Evolutionary conservation across 306 rosid species (phyloP), one percentile per base, ranked within the genome.

Genomic region (Medicago ruthenica): DNA sequence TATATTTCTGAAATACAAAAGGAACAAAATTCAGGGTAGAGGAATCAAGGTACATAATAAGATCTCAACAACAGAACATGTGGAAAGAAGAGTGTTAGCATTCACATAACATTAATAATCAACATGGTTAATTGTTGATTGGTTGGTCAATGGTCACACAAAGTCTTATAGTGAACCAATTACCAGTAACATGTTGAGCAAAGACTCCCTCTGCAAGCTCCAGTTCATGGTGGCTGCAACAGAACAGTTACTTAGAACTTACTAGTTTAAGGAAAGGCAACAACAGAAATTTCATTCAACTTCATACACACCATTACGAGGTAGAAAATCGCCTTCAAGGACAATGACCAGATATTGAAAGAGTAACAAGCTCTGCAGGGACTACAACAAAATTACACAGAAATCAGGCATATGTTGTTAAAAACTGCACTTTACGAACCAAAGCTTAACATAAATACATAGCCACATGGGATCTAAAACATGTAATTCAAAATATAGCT

Each of bases 161-260:
- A 73, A 51, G 11, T 76, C 55, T 51, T 76, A 67, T 66, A 66
- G 57, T 42, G 54, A 60, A 68, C 76, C 57, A 87, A 9, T 71
- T 90, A 94, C 96, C 96, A 94, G 85, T 78, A 90, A 76, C 83
- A 78, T 60, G 81, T 88, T 88, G 69, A 94, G 90, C 75, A 87
- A 87, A 54, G 97, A 94, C 73, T 94, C 97, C 87, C 90, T 88
- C 79, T 91, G 87, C 67, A 82, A 69, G 77, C 63, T 83, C 98
- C 98, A 94, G 63, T 70, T 76, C 83, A 70, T 54, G 67, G 85
- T 83, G 70, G 88, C 98, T 91, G 95, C 87, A 85, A 82, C 39
- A 66, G 76, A 77, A 76, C 9, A 85, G 64, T 53, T 66, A 59
- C 66, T 83, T 80, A 80, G 80, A 70, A 75, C 63, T 44, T 51